These are phyloP conservation scores for Saturnispora saitoi DNA, from an alignment of 805 yeast genomes.

Conservation along the genomic window DNA sequence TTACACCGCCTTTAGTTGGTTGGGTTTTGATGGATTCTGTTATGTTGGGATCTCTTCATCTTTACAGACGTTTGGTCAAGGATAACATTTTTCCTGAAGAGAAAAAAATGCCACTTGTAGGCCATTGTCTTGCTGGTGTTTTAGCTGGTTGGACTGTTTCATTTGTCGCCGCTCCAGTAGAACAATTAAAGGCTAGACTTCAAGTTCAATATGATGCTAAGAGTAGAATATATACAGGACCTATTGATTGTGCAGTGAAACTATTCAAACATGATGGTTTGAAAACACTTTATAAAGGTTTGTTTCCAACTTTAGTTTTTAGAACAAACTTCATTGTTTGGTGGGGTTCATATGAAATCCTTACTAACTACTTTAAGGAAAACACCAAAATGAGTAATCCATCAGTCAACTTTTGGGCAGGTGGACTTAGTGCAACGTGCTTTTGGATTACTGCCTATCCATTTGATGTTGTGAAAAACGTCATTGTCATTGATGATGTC, in stretches of 20 bases:
- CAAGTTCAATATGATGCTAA: constrained; percentile 85
- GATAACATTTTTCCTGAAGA: constrained; percentile 55
- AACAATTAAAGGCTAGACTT: constrained; percentile 77
- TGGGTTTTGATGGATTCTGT: constrained; percentile 93
- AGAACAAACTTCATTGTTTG: constrained; percentile 80
- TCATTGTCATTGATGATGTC: constrained; percentile 72
- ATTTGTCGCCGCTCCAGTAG: constrained; percentile 94
- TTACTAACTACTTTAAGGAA: constrained; percentile 58
- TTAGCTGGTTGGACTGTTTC: constrained; percentile 93
- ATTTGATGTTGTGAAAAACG: constrained; percentile 80
- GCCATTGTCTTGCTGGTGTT: constrained; percentile 63
- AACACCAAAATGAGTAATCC: constrained; percentile 61
- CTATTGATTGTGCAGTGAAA: constrained; percentile 62
- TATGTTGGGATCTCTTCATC: constrained; percentile 79
- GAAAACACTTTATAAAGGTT: constrained; percentile 70
- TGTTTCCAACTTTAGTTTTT: constrained; percentile 79
- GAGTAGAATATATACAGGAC: constrained; percentile 62
- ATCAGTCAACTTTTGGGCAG: constrained; percentile 82
- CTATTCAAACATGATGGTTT: constrained; percentile 54
- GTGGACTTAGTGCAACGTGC: constrained; percentile 78
- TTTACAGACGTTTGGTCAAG: constrained; percentile 61
- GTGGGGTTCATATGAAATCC: constrained; percentile 89
- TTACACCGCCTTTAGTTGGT: constrained; percentile 87
- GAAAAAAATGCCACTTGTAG: constrained; percentile 58
- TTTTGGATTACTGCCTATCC: constrained; percentile 91